Evolutionary conservation across 768 basidiomycete species (phyloP).

Genomic region (Rhodotorula taiwanensis): DNA sequence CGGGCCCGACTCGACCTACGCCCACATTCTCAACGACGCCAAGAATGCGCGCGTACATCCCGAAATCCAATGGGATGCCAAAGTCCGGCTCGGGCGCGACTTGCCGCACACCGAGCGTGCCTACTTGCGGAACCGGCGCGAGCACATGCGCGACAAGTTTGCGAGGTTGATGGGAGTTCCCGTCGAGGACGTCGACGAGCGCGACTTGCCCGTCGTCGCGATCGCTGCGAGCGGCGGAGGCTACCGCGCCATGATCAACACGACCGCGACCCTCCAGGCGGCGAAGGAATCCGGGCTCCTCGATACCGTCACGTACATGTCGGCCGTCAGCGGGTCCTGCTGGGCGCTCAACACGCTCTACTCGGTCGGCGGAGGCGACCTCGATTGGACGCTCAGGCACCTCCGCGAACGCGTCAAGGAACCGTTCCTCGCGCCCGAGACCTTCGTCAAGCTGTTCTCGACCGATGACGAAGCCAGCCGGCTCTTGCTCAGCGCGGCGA

Average conservation of each 20-base stretch:
- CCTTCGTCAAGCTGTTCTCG: constrained; percentile 28
- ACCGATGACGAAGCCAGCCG: background rate
- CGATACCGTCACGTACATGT: constrained; percentile 41
- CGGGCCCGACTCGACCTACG: constrained; percentile 66
- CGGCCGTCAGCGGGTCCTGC: constrained; percentile 41
- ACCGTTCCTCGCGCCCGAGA: constrained; percentile 41
- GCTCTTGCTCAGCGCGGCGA: constrained; percentile 40
- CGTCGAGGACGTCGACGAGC: constrained; percentile 39
- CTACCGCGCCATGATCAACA: constrained; percentile 43
- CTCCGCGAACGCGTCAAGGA: constrained; percentile 39
- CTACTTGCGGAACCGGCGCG: constrained; percentile 39
- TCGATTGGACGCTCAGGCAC: constrained; percentile 36
- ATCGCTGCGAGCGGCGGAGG: constrained; percentile 43
- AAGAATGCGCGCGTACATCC: constrained; percentile 39
- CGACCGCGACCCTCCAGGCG: constrained; percentile 39
- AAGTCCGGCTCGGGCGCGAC: constrained; percentile 42
- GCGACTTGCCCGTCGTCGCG: constrained; percentile 44
- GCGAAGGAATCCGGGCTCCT: constrained; percentile 40
- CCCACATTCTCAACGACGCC: constrained; percentile 58
- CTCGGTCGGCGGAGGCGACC: constrained; percentile 37
- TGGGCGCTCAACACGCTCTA: constrained; percentile 43
- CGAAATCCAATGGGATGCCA: constrained; percentile 43
- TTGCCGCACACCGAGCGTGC: constrained; percentile 41
- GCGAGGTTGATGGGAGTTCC: constrained; percentile 41
- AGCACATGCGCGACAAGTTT: constrained; percentile 39